Evolutionary conservation across 1,284 basidiomycete species (phyloP).

Genomic region (Moniliella sp.): DNA sequence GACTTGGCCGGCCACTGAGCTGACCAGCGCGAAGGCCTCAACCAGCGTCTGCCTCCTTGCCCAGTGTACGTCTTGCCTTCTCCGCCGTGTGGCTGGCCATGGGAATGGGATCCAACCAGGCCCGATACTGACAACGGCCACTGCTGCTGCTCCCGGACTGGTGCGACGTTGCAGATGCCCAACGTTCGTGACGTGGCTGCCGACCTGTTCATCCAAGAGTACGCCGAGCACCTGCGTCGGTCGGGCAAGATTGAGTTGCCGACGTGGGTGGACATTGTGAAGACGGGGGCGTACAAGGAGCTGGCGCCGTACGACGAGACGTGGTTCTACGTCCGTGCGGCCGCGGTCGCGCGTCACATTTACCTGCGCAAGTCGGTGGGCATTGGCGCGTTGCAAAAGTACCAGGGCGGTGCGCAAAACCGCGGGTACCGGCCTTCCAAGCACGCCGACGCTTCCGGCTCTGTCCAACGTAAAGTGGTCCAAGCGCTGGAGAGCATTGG

Average conservation of each 20-base stretch:
- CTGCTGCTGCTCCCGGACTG: too few species aligned
- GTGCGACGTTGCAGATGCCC: too few species aligned
- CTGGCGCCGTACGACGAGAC: slow-evolving; percentile 95
- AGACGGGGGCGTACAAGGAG: slow-evolving; percentile 94
- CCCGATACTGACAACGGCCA: too few species aligned
- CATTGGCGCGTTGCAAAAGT: slow-evolving; percentile 81
- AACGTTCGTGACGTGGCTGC: slow-evolving; percentile 41
- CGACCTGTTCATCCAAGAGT: slow-evolving; percentile 71
- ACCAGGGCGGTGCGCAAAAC: slow-evolving; percentile 85
- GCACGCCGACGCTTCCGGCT: slow-evolving; percentile 67
- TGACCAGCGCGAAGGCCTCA: too few species aligned
- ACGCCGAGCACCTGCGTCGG: slow-evolving; percentile 78
- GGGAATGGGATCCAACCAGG: too few species aligned
- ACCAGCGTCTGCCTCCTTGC: too few species aligned
- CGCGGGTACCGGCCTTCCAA: slow-evolving; percentile 68
- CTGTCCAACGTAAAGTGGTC: slow-evolving; percentile 44
- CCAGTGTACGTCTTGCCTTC: too few species aligned
- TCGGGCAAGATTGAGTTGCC: slow-evolving; percentile 40
- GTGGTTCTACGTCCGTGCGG: slow-evolving; percentile 96
- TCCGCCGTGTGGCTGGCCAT: too few species aligned
- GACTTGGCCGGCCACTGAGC: too few species aligned
- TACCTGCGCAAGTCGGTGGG: slow-evolving; percentile 98
- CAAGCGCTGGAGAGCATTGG: slow-evolving; percentile 97
- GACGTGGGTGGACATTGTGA: slow-evolving; percentile 78
- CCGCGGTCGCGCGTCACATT: slow-evolving; percentile 92